Evolutionary conservation across 352 stramenopile genomes (phyloP).

Genomic region (Globisporangium megalacanthum): DNA sequence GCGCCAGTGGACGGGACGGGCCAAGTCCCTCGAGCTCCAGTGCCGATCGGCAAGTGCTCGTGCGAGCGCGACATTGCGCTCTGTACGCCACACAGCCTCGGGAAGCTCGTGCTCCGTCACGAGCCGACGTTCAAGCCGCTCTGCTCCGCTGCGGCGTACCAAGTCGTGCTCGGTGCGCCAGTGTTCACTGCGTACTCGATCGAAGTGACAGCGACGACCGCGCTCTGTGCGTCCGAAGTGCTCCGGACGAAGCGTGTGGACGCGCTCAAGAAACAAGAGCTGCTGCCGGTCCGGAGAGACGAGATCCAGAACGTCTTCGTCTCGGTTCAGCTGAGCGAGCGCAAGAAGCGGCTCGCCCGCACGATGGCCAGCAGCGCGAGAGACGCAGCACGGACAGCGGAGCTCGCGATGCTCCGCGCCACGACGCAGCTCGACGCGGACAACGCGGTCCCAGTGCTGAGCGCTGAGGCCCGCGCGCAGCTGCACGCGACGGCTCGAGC

Average conservation of each 20-base stretch:
- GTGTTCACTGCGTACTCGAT: conserved; percentile 69
- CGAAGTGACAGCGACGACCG: conserved; percentile 39
- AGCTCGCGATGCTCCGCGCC: conserved; percentile 43
- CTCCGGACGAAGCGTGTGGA: conserved; percentile 45
- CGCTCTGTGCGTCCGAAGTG: conserved; percentile 39
- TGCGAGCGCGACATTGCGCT: conserved; percentile 46
- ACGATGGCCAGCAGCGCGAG: conserved; percentile 45
- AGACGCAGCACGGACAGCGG: conserved; percentile 32
- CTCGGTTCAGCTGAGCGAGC: conserved; percentile 62
- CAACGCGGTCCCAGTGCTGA: conserved; percentile 27
- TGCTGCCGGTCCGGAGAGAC: conserved; percentile 47
- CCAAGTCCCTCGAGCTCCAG: conserved; percentile 13
- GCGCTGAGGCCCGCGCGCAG: conserved; percentile 28
- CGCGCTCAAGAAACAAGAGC: conserved; percentile 61
- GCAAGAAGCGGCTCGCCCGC: conserved; percentile 51
- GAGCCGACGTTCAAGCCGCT: conserved; percentile 50
- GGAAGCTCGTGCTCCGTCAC: conserved; percentile 60
- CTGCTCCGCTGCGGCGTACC: conserved; percentile 43
- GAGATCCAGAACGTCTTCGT: conserved; percentile 65
- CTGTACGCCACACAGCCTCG: conserved; percentile 58
- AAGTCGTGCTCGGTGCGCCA: conserved; percentile 68
- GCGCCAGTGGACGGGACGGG: background rate
- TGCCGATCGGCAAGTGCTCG: conserved; percentile 55
- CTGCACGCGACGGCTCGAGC: conserved; percentile 35
- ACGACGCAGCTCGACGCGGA: conserved; percentile 48